Percentiles rank a stretch among this genome's conserved stretches.
phyloP scores from a whole-genome alignment of 176 grass and related monocot genomes.

The Bonia amplexicaulis region DNA sequence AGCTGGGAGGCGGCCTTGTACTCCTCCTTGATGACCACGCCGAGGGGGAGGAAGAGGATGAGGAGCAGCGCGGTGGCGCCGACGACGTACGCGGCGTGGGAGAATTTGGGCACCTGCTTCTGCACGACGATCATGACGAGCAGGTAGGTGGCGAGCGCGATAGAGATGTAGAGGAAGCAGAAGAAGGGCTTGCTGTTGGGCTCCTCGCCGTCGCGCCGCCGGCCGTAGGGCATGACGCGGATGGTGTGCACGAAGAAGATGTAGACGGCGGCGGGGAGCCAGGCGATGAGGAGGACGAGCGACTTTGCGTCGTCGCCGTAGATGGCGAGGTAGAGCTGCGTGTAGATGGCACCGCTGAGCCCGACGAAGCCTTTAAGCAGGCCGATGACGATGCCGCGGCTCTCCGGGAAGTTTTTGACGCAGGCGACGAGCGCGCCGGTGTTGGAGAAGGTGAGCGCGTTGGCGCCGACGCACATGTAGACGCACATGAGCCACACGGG shows the following conservation, averaged over 20 bases:
- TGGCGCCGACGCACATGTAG: constrained; percentile 37
- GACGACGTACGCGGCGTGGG: constrained; percentile 28
- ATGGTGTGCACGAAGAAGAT: constrained; percentile 52
- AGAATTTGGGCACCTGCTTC: constrained; percentile 35
- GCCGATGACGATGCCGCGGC: constrained; percentile 65
- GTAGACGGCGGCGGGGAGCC: constrained; percentile 55
- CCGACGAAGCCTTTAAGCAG: constrained; percentile 60
- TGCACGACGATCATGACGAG: constrained; percentile 44
- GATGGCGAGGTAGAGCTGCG: constrained; percentile 62
- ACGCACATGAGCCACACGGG: constrained; percentile 38
- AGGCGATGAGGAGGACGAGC: constrained; percentile 48
- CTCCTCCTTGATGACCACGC: constrained; percentile 40
- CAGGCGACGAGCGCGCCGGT: constrained; percentile 63
- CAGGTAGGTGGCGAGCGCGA: constrained; percentile 35
- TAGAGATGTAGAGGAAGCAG: constrained; percentile 38
- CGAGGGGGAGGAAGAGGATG: constrained; percentile 36
- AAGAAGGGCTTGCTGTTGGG: constrained; percentile 28
- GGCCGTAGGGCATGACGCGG: constrained; percentile 23
- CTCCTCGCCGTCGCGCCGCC: not conserved
- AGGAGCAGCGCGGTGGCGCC: constrained; percentile 20
- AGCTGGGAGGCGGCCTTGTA: constrained; percentile 17
- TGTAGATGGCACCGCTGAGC: constrained; percentile 53
- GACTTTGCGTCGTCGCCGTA: constrained; percentile 44
- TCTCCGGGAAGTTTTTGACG: constrained; percentile 68
- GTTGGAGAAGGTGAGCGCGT: constrained; percentile 50